These are phyloP conservation scores for Acaromyces ingoldii DNA, from an alignment of 1,284 basidiomycete species.

Conservation along the genomic window DNA sequence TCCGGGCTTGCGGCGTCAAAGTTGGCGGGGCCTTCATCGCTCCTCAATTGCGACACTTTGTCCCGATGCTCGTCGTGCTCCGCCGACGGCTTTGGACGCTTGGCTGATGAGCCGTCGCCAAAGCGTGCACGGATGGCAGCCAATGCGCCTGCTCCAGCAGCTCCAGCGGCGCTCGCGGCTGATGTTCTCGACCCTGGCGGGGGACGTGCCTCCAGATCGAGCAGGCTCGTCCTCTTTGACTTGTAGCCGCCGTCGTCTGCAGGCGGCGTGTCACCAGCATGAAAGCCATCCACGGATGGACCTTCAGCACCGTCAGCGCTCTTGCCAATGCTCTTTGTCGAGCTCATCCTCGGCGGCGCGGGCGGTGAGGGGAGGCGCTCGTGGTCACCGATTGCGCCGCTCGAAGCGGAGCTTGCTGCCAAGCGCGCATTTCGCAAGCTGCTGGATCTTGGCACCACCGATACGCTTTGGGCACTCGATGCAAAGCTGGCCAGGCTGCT, in stretches of 20 bases:
- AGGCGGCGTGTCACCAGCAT: neutral
- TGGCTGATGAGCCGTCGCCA: neutral
- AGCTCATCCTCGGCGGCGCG: neutral
- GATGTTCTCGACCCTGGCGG: too few species aligned
- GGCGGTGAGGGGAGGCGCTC: neutral
- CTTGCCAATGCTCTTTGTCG: neutral
- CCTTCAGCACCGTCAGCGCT: neutral
- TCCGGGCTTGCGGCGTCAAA: neutral
- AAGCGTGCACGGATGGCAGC: constrained; percentile 8
- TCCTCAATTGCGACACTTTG: too few species aligned
- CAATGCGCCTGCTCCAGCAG: neutral
- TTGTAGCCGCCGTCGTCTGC: neutral
- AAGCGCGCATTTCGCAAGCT: neutral
- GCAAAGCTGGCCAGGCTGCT: neutral
- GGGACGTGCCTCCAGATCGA: neutral
- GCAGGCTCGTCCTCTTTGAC: neutral
- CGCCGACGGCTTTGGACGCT: neutral
- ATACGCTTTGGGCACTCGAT: neutral
- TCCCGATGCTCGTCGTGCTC: neutral
- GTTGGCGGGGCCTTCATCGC: neutral
- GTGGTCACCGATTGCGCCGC: neutral
- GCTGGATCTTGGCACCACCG: neutral
- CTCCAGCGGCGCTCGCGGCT: neutral
- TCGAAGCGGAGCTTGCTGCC: neutral
- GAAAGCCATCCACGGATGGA: neutral